Conservation (phyloP, 2,329 filamentous ascomycete species). For the Plenodomus tracheiphilus region DNA sequence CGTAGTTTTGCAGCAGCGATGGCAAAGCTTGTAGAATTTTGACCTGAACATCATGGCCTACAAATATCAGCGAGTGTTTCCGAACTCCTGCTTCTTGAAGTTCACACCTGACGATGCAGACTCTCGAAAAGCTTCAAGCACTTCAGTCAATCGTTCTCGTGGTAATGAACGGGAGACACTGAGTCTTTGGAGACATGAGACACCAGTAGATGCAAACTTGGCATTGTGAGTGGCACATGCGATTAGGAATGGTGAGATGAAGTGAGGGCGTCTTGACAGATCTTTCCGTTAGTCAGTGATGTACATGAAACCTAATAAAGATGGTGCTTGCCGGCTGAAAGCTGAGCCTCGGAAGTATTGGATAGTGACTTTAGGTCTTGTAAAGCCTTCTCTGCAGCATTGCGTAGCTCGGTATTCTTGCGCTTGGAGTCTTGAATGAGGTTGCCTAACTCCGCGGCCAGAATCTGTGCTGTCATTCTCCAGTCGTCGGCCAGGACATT, state of each 20-base stretch:
- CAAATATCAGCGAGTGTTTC: slow-evolving; percentile 12
- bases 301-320: not conserved
- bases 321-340: slow-evolving; percentile 64
- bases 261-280: slow-evolving; percentile 76
- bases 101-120: slow-evolving; percentile 68
- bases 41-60: slow-evolving; percentile 83
- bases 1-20: slow-evolving; percentile 87
- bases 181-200: slow-evolving; percentile 85
- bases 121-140: slow-evolving; percentile 84
- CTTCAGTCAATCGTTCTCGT: slow-evolving; percentile 76
- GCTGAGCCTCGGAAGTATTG: slow-evolving; percentile 73
- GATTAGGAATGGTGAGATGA: slow-evolving; percentile 91
- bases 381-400: slow-evolving; percentile 90
- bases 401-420: slow-evolving; percentile 87
- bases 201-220: slow-evolving; percentile 85
- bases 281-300: slow-evolving; percentile 57
- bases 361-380: slow-evolving; percentile 81
- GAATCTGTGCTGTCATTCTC: slow-evolving; percentile 87
- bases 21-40: slow-evolving; percentile 94
- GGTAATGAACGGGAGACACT: slow-evolving; percentile 82
- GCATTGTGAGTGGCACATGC: slow-evolving; percentile 88
- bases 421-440: slow-evolving; percentile 94
- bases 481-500: slow-evolving; percentile 23
- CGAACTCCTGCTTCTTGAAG: slow-evolving; percentile 25
- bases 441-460: slow-evolving; percentile 84